Percentiles rank a stretch among this genome's conserved stretches.
phyloP scores from a whole-genome alignment of 176 grass and related monocot species.

The Triticum urartu region DNA sequence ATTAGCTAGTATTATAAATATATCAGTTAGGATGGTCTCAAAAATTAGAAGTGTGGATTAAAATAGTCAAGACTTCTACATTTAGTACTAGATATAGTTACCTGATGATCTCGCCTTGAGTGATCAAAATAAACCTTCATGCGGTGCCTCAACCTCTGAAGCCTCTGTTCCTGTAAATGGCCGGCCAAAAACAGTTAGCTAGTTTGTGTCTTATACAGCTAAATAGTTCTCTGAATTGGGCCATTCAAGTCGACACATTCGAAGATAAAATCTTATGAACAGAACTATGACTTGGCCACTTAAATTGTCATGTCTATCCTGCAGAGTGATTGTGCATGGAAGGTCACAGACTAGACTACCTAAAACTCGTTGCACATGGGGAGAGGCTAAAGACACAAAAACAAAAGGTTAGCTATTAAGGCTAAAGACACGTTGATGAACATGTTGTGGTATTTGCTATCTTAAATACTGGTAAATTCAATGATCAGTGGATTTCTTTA shows the following conservation, averaged over 20 bases:
- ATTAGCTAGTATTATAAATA: no score
- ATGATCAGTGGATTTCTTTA: neutral
- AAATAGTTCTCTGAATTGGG: neutral
- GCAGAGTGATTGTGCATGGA: neutral
- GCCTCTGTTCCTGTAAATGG: slow-evolving; percentile 78
- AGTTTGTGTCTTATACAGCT: slow-evolving; percentile 3
- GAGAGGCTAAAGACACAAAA: neutral
- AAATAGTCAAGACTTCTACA: neutral
- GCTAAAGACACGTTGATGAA: no score
- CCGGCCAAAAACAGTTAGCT: slow-evolving; percentile 13
- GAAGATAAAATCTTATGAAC: neutral
- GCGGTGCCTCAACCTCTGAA: slow-evolving; percentile 83
- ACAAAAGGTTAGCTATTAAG: no score
- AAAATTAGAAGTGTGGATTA: neutral
- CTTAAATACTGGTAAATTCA: neutral
- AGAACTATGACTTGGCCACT: neutral
- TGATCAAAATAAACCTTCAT: slow-evolving; percentile 92
- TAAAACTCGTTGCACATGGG: neutral
- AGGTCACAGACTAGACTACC: neutral
- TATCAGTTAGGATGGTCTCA: neutral
- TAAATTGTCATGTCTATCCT: neutral
- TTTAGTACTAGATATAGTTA: slow-evolving; percentile 17
- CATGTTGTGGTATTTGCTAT: no score
- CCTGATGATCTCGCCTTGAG: slow-evolving; percentile 89
- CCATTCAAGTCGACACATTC: neutral